These are phyloP conservation scores for Acephala macrosclerotiorum DNA, from an alignment of 2,329 filamentous ascomycete genomes.

Conservation along the genomic window DNA sequence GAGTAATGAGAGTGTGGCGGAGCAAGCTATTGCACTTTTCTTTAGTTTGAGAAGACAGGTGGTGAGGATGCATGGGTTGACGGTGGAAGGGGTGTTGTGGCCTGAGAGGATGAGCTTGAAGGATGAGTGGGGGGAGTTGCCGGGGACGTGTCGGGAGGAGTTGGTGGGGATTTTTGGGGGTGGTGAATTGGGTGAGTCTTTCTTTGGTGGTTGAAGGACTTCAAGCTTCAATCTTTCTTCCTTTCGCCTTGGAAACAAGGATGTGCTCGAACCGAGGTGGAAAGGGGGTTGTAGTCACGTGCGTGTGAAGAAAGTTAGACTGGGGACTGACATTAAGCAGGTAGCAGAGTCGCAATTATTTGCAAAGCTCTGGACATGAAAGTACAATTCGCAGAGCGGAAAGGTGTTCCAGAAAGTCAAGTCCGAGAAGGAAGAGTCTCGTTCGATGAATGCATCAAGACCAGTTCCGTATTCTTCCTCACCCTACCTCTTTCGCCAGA, in stretches of 20 bases:
- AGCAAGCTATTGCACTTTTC: conserved; percentile 41
- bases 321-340: conserved; percentile 12
- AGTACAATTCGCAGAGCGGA: conserved; percentile 35
- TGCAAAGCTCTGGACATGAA: conserved; percentile 34
- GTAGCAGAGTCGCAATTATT: conserved; percentile 34
- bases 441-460: conserved; percentile 31
- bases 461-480: conserved; percentile 35
- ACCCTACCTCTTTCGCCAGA: conserved; percentile 33
- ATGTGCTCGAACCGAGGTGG: conserved; percentile 1
- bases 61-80: conserved; percentile 42
- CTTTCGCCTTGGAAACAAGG: neutral
- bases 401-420: conserved; percentile 13
- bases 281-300: conserved; percentile 16
- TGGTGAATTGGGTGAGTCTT: conserved; percentile 37
- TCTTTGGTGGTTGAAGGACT: too few species aligned
- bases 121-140: conserved; percentile 33
- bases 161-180: conserved; percentile 41
- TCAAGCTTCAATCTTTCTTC: neutral
- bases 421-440: conserved; percentile 28
- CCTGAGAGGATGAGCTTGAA: conserved; percentile 35
- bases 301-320: neutral
- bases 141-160: conserved; percentile 37
- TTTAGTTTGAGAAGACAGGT: conserved; percentile 48
- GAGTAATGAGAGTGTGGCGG: conserved; percentile 47
- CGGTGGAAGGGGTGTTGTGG: conserved; percentile 37